A percentile compares a stretch with the other conserved stretches of the same genome.
phyloP scores from a whole-genome alignment of 78 protist species.

The Dictyostelium brefeldianum region DNA sequence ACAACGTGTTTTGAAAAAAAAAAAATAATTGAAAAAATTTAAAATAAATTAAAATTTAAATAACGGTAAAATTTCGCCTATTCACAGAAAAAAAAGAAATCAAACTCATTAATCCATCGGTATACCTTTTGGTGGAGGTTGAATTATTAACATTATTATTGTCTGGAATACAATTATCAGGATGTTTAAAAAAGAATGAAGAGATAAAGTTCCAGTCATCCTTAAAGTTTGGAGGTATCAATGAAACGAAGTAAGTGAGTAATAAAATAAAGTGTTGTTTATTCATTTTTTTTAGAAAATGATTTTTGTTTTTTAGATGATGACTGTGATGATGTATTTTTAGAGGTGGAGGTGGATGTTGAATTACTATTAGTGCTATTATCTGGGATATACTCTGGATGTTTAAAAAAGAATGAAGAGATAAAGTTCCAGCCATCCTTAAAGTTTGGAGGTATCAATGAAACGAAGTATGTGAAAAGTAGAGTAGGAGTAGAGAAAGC shows the following conservation, averaged over 20 bases:
- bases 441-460: slow-evolving; percentile 33
- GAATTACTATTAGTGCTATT: not conserved
- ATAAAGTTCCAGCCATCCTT: slow-evolving; percentile 37
- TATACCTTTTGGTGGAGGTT: not conserved
- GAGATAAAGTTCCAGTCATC: slow-evolving; percentile 37
- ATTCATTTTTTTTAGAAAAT: too few relatives aligned
- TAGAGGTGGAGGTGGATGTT: not conserved
- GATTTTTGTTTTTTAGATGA: too few relatives aligned
- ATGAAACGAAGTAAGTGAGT: not conserved
- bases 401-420: not conserved
- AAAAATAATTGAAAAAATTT: not conserved
- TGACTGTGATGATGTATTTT: not conserved
- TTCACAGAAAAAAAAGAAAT: not conserved
- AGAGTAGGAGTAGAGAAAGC: not conserved
- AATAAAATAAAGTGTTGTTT: too few relatives aligned
- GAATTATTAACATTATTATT: not conserved
- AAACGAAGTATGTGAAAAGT: not conserved
- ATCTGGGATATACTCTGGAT: not conserved
- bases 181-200: not conserved
- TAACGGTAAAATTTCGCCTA: not conserved
- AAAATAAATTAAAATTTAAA: not conserved
- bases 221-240: slow-evolving; percentile 29
- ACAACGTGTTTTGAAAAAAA: not conserved
- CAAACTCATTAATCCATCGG: too few relatives aligned
- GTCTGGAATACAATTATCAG: not conserved